Evolutionary conservation across 306 rosid genomes (phyloP).

Genomic region (Alnus glutinosa): DNA sequence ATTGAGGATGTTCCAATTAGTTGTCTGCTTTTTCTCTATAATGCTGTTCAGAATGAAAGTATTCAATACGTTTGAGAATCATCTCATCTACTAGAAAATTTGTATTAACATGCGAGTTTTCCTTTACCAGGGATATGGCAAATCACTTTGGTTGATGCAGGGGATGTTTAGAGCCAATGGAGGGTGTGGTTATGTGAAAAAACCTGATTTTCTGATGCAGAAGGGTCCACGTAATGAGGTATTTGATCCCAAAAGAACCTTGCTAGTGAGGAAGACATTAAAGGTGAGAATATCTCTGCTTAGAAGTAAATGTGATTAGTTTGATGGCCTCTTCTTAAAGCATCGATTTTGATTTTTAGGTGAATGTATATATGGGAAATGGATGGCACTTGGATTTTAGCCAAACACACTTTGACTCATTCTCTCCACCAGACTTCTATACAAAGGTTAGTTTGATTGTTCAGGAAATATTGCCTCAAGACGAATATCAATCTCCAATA

Average conservation of each 20-base stretch:
- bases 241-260: constrained; percentile 62
- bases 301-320: constrained; percentile 23
- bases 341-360: constrained; percentile 44
- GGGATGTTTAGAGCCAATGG: constrained; percentile 96
- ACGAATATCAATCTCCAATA: no score
- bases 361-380: constrained; percentile 60
- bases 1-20: neutral
- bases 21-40: neutral
- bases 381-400: constrained; percentile 62
- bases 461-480: neutral
- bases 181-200: constrained; percentile 82
- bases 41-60: neutral
- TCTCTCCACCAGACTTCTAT: constrained; percentile 90
- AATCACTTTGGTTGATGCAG: constrained; percentile 73
- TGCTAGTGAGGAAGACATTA: constrained; percentile 53
- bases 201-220: constrained; percentile 59
- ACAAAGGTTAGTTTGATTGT: constrained; percentile 53
- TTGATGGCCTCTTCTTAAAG: constrained; percentile 28
- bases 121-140: constrained; percentile 68
- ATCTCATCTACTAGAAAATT: constrained; percentile 15
- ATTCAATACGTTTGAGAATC: neutral
- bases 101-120: constrained; percentile 18
- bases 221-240: constrained; percentile 42
- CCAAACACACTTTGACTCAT: constrained; percentile 53
- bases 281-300: constrained; percentile 48